Evolutionary conservation across 805 yeast genomes (phyloP), one percentile per base, ranked within the genome.

Genomic region (Sugiyamaella lignohabitans): DNA sequence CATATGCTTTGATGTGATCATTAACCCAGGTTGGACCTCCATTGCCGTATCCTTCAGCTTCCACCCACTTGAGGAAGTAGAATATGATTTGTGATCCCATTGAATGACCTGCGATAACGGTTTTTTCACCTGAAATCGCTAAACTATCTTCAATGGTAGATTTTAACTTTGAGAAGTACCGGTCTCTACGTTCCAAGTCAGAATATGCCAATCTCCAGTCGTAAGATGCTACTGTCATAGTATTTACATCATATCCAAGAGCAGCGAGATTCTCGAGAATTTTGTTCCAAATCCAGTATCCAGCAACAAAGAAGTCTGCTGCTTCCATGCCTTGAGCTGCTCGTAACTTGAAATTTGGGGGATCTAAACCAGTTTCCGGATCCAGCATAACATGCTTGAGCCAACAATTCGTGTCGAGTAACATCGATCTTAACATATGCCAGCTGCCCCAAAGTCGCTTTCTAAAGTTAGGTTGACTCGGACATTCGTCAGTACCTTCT

Each of bases 251-350:
- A 65, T 93, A 93, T 0, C 97, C 96, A 51, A 93, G 78, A 0
- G 87, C 97, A 2, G 96, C 95, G 54, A 93, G 69, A 59, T 93
- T 93, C 64, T 91, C 96, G n/a, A 93, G 71, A 44, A 93, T 78
- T 62, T 93, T 93, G 62, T 87, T 87, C 98, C 98, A 93, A 58
- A 93, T 87, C 98, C 98, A 93, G 64, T 93, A 93, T 0, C 98
- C 98, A 2, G 97, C 86, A 65, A 93, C 80, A 59, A 93, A 93
- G 65, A 87, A 93, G 66, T 93, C 98, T 0, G 96, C 93, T 1
- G 96, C 93, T 58, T 89, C 97, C 63, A 93, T 86, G 0, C 98
- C 98, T 62, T 86, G 95, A 0, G 96, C 91, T 0, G 98, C 94
- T 47, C 98, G 71, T 21, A 93, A 61, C 56, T 74, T 83, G 56